Conservation (phyloP, 306 rosid species). For the Datisca glomerata region DNA sequence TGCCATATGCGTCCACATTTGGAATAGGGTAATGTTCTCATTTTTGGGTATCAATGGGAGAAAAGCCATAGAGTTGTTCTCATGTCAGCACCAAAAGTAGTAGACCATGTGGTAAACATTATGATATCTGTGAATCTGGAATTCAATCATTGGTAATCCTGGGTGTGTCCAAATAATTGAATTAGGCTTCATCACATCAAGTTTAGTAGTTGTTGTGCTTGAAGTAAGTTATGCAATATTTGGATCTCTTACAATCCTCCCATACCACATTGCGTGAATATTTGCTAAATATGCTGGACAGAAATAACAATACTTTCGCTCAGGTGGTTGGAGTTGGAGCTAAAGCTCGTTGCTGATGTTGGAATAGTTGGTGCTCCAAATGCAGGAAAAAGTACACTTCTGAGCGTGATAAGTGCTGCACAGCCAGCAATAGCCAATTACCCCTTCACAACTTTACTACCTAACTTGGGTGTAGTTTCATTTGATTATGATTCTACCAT, state of each 20-base stretch:
- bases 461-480: constrained; percentile 92
- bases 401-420: constrained; percentile 95
- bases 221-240: neutral
- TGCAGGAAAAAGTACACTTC: constrained; percentile 93
- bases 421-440: constrained; percentile 82
- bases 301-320: too few relatives aligned
- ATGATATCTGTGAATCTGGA: too few relatives aligned
- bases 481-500: constrained; percentile 78
- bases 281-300: constrained; percentile 3
- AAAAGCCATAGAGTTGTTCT: too few relatives aligned
- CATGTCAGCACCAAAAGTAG: too few relatives aligned
- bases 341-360: constrained; percentile 94
- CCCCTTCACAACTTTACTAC: constrained; percentile 93
- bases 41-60: too few relatives aligned
- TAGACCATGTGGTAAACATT: too few relatives aligned
- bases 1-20: too few relatives aligned
- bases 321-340: constrained; percentile 97
- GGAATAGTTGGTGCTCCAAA: constrained; percentile 96
- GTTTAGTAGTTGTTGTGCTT: too few relatives aligned
- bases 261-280: constrained; percentile 1
- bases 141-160: too few relatives aligned
- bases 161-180: too few relatives aligned
- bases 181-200: too few relatives aligned
- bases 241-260: neutral
- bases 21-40: too few relatives aligned